Percentiles rank a stretch among this genome's conserved stretches.
phyloP scores from a whole-genome alignment of 768 basidiomycete species.

The Cytidiella melzeri region DNA sequence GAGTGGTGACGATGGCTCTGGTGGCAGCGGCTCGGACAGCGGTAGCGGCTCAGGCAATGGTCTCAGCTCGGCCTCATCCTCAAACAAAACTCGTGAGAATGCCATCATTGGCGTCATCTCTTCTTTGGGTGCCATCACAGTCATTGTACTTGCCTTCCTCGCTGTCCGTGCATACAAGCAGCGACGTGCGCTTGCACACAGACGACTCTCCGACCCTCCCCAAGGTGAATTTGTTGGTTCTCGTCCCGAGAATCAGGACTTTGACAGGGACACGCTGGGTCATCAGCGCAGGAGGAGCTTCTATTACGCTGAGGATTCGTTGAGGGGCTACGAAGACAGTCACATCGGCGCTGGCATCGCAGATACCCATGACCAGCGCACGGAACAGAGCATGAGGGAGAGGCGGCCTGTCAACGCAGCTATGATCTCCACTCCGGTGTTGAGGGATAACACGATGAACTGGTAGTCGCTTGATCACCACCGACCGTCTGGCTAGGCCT shows the following conservation, averaged over 20 bases:
- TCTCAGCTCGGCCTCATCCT: constrained; percentile 15
- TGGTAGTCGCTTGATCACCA: constrained; percentile 45
- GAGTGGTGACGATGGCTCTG: constrained; percentile 5
- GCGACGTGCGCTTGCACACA: constrained; percentile 63
- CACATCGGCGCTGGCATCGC: background rate
- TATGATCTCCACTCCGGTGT: constrained; percentile 68
- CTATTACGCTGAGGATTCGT: constrained; percentile 82
- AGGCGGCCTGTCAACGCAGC: constrained; percentile 53
- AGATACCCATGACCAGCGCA: constrained; percentile 26
- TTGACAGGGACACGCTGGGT: constrained; percentile 72
- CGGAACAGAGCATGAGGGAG: constrained; percentile 42
- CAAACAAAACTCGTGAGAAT: constrained; percentile 58
- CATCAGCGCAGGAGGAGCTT: constrained; percentile 71
- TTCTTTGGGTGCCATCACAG: constrained; percentile 71
- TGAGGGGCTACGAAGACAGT: constrained; percentile 44
- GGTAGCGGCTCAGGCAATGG: constrained; percentile 24
- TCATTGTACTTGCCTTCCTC: constrained; percentile 69
- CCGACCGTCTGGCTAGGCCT: background rate
- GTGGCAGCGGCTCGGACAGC: constrained; percentile 17
- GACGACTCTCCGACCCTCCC: constrained; percentile 56
- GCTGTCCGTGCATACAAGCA: constrained; percentile 62
- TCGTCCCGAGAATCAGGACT: constrained; percentile 61
- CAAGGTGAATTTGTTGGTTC: constrained; percentile 32
- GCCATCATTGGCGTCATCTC: constrained; percentile 90
- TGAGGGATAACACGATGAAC: constrained; percentile 81